Percentiles rank a stretch among this genome's conserved stretches.
Evolutionary conservation across 441 rosid genomes (phyloP).

Genomic region (Iberis amara): DNA sequence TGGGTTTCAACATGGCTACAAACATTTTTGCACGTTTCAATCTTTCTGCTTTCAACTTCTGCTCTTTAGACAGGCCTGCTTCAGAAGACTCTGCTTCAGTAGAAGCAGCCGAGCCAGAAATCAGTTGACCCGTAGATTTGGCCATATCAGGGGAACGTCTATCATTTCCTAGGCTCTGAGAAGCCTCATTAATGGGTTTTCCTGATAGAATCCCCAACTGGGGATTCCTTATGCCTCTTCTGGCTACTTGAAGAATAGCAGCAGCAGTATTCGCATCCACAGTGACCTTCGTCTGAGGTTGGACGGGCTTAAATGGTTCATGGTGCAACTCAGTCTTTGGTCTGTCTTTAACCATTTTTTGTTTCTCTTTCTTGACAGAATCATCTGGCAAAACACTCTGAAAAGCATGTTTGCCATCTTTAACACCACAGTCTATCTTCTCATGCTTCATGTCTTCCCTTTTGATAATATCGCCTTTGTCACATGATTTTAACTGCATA

Average conservation of each 20-base stretch:
- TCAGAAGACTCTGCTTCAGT: constrained; percentile 69
- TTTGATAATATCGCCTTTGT: constrained; percentile 37
- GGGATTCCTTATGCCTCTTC: constrained; percentile 76
- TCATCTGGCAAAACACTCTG: constrained; percentile 58
- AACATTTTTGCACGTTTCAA: constrained; percentile 92
- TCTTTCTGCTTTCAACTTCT: constrained; percentile 86
- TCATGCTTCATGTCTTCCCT: constrained; percentile 52
- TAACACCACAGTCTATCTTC: constrained; percentile 36
- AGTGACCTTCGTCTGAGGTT: constrained; percentile 46
- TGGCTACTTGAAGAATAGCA: constrained; percentile 91
- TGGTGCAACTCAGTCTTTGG: constrained; percentile 58
- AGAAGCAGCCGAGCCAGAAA: constrained; percentile 39
- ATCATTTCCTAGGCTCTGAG: constrained; percentile 40
- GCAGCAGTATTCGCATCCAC: constrained; percentile 84
- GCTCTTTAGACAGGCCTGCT: constrained; percentile 56
- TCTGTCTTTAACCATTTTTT: constrained; percentile 66
- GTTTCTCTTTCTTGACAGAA: constrained; percentile 64
- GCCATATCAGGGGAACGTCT: constrained; percentile 34
- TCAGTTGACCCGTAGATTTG: constrained; percentile 30
- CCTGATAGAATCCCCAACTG: constrained; percentile 45
- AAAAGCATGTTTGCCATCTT: constrained; percentile 36
- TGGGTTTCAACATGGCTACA: constrained; percentile 66
- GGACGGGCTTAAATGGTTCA: constrained; percentile 42
- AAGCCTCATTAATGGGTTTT: constrained; percentile 31
- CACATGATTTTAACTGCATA: constrained; percentile 49